Base-by-base conservation (phyloP, 768 basidiomycete genomes). In the Vishniacozyma victoriae region DNA sequence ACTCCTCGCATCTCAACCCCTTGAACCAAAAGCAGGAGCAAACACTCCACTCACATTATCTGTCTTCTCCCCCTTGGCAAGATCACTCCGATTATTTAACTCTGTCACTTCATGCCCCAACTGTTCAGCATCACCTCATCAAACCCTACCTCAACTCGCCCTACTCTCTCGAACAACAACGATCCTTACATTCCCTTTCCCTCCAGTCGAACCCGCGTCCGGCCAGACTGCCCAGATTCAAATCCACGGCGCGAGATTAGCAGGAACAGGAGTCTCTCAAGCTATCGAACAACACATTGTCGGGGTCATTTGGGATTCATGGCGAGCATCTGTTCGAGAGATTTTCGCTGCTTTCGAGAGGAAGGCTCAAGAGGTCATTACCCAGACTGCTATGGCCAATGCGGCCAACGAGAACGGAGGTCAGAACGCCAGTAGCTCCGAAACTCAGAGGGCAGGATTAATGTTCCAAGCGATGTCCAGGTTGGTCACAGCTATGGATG, bases 201-300 rank as follows among this genome's bases (percentile, higher is more conserved):
- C 66, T 25, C 60, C 59, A 14, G 50, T 62, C 42, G 51, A 48
- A 40, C 58, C 66, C 3, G 60, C 61, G 1, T 42, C 58, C 5
- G 52, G 53, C 31, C 44, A 48, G 5, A 57, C 61, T 2, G 64
- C 64, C 4, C 62, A 63, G 29, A 67, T 67, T 22, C 58, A 54
- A 14, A 42, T 68, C n/a, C 66, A 68, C 26, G 66, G 66, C 20
- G 66, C 66, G 1, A 23, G 62, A 47, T 31, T 68, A 22, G 48
- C 57, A 2, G 66, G 66, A 11, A 68, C 66, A 12, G 66, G 66
- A 12, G 26, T 68, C 26, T 55, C 52, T 7, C 60, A 64, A 37
- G 62, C 62, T 18, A 68, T 68, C 19, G 66, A 68, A 39, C 55
- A 57, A 29, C 66, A 68, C 45, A 68, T 68, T 20, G 66, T 68